phyloP scores from a whole-genome alignment of 208 protist species.

The Trypanosomatidae sp. region DNA sequence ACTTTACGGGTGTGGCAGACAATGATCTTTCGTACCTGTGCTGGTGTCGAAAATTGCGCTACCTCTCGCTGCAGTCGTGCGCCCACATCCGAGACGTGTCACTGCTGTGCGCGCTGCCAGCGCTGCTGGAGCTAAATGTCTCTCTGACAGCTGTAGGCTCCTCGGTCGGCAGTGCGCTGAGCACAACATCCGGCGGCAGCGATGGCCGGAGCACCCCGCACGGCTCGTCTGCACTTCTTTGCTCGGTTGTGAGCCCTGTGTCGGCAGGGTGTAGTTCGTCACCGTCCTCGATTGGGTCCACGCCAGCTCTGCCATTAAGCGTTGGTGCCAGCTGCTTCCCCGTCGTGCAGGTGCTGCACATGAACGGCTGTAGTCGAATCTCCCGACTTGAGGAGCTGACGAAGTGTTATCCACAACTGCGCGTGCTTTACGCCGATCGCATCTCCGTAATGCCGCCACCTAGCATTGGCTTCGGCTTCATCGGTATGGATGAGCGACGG shows the following conservation, averaged over 20 bases:
- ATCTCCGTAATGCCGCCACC: constrained; percentile 10
- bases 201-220: constrained; percentile 5
- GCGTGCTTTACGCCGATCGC: constrained; percentile 25
- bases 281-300: background rate
- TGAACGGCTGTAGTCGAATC: constrained; percentile 50
- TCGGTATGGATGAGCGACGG: constrained; percentile 5
- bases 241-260: background rate
- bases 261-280: constrained; percentile 5
- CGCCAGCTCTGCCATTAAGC: constrained; percentile 15
- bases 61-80: constrained; percentile 53
- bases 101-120: constrained; percentile 24
- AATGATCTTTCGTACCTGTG: constrained; percentile 27
- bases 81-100: constrained; percentile 34
- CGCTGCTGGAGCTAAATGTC: constrained; percentile 53
- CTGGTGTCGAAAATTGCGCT: constrained; percentile 31
- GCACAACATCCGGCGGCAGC: background rate
- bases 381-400: constrained; percentile 27
- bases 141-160: constrained; percentile 23
- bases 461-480: constrained; percentile 16
- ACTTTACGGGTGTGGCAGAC: constrained; percentile 46
- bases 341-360: constrained; percentile 40
- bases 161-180: background rate
- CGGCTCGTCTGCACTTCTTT: constrained; percentile 3
- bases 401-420: constrained; percentile 18
- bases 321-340: constrained; percentile 5